Percentiles rank a stretch among this genome's conserved stretches.
Evolutionary conservation across 2,329 filamentous ascomycete species (phyloP).

Genomic region (Cercospora canescens): DNA sequence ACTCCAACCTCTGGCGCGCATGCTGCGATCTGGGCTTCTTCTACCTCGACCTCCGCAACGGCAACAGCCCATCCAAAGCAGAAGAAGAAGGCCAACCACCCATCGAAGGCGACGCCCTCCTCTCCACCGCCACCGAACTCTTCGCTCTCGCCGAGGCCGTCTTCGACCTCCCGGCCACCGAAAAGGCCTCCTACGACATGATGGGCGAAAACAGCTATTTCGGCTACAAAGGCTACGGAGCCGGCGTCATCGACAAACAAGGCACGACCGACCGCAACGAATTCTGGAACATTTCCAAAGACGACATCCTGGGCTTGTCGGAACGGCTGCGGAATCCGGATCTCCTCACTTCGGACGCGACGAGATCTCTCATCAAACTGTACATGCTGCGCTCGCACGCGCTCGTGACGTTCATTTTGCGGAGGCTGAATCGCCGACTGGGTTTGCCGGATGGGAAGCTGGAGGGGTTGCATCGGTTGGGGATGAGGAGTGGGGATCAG

Average conservation of each 20-base stretch:
- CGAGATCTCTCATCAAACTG: conserved; percentile 40
- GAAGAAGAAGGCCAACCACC: neutral
- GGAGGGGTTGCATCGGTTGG: conserved; percentile 47
- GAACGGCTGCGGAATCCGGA: conserved; percentile 40
- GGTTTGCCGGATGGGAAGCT: conserved; percentile 45
- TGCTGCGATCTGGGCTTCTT: conserved; percentile 55
- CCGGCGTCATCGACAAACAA: conserved; percentile 46
- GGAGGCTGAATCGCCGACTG: conserved; percentile 47
- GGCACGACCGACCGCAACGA: conserved; percentile 55
- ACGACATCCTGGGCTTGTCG: conserved; percentile 49
- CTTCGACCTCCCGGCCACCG: conserved; percentile 51
- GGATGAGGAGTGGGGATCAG: conserved; percentile 50
- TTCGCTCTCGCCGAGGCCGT: conserved; percentile 49
- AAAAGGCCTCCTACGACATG: conserved; percentile 58
- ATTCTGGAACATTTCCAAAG: conserved; percentile 58
- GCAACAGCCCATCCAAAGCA: neutral
- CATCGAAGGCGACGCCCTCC: conserved; percentile 42
- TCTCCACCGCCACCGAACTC: conserved; percentile 46
- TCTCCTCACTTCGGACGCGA: conserved; percentile 39
- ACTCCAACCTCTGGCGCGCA: conserved; percentile 36
- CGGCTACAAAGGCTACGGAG: conserved; percentile 44
- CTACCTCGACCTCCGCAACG: conserved; percentile 51
- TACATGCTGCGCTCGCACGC: conserved; percentile 50
- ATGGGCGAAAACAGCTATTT: conserved; percentile 53
- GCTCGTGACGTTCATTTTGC: conserved; percentile 48